Percentiles rank a stretch among this genome's conserved stretches.
Evolutionary conservation across 441 rosid genomes (phyloP).

Genomic region (Hura crepitans): DNA sequence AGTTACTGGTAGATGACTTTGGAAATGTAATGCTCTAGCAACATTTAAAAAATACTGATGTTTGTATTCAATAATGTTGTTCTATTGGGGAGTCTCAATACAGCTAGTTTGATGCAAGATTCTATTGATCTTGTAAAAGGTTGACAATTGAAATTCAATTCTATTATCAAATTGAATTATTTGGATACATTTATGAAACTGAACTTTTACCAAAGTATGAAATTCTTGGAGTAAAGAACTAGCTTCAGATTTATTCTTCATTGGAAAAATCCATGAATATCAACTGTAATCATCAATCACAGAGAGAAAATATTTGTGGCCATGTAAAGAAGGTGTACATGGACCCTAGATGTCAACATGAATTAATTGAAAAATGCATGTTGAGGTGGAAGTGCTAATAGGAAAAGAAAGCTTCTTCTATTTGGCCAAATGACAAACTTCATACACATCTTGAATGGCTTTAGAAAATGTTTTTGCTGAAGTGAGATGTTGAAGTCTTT

Average conservation of each 20-base stretch:
- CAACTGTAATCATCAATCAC: background rate
- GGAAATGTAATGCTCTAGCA: too few species aligned
- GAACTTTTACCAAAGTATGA: background rate
- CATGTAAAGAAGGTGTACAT: background rate
- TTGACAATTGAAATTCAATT: background rate
- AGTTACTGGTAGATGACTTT: too few species aligned
- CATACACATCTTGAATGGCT: background rate
- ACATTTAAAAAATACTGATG: too few species aligned
- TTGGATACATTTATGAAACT: background rate
- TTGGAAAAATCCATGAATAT: background rate
- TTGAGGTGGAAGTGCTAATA: background rate
- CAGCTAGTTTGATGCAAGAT: background rate
- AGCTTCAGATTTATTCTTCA: background rate
- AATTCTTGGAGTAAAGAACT: background rate
- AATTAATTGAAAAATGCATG: background rate
- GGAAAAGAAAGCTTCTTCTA: background rate
- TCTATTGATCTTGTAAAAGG: background rate
- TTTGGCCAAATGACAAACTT: background rate
- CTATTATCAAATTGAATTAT: background rate
- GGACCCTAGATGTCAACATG: background rate
- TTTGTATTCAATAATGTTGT: too few species aligned
- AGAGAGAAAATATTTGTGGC: background rate
- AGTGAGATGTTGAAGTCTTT: too few species aligned
- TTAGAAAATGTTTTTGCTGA: rapidly evolving
- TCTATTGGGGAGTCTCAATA: too few species aligned